A percentile compares a stretch with the other conserved stretches of the same genome.
These are phyloP conservation scores for Inga oerstediana DNA, from an alignment of 306 rosid species.

Conservation along the genomic window DNA sequence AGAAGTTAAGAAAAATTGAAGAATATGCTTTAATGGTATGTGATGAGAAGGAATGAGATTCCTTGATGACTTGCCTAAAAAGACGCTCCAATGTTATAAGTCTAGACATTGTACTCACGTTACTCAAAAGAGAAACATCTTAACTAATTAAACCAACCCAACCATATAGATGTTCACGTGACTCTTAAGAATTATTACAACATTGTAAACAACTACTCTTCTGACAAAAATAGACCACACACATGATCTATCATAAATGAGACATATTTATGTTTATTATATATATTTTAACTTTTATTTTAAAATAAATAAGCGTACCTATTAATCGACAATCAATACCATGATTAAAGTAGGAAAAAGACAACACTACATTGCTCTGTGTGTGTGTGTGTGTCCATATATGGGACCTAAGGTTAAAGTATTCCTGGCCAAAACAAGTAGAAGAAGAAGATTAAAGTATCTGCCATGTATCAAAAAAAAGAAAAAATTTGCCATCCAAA, in stretches of 20 bases:
- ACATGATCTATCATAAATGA: not conserved
- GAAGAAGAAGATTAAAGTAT: no score
- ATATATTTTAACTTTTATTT: no score
- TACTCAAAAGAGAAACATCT: constrained; percentile 30
- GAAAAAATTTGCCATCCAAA: no score
- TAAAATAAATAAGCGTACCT: no score
- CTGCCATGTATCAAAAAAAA: no score
- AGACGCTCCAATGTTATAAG: constrained; percentile 4
- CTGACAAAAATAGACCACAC: not conserved
- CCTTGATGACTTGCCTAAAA: constrained; percentile 5
- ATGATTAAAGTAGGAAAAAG: not conserved
- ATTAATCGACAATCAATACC: not conserved
- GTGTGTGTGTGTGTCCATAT: not conserved
- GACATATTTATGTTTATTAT: not conserved
- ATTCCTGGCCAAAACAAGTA: no score
- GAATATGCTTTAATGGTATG: not conserved
- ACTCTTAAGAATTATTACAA: constrained; percentile 7
- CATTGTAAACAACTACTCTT: constrained; percentile 3
- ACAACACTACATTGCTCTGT: no score
- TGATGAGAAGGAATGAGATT: constrained; percentile 22
- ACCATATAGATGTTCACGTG: constrained; percentile 38
- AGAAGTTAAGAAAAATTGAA: no score
- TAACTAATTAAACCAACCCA: constrained; percentile 22
- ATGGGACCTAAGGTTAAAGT: not conserved
- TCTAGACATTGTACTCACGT: constrained; percentile 34